Conservation (phyloP, 1,284 basidiomycete species). For the Stygiomarasmius scandens region DNA sequence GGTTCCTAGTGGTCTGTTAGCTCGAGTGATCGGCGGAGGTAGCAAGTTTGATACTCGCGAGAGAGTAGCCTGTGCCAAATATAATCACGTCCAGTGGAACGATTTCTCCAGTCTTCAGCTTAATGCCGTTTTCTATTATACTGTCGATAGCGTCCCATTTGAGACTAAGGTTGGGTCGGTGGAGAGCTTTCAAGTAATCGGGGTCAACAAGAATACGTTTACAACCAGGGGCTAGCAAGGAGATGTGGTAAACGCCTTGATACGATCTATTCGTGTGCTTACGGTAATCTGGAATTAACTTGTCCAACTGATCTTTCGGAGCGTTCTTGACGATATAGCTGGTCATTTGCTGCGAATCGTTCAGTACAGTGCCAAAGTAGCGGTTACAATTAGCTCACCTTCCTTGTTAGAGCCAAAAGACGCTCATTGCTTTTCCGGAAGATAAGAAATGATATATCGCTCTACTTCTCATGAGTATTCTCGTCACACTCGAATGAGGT, state of each 20-base stretch:
- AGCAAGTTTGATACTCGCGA: slow-evolving; percentile 33
- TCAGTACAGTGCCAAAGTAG: background rate
- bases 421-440: slow-evolving; percentile 41
- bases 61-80: slow-evolving; percentile 51
- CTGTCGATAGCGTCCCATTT: slow-evolving; percentile 46
- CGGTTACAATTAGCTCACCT: slow-evolving; percentile 25
- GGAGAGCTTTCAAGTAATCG: slow-evolving; percentile 51
- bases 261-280: slow-evolving; percentile 18
- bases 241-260: background rate
- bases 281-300: slow-evolving; percentile 54
- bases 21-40: background rate
- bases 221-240: slow-evolving; percentile 48
- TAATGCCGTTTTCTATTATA: slow-evolving; percentile 46
- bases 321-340: slow-evolving; percentile 47
- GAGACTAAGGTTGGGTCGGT: slow-evolving; percentile 54
- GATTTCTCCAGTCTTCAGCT: slow-evolving; percentile 49
- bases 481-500: background rate
- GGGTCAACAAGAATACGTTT: slow-evolving; percentile 60
- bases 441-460: slow-evolving; percentile 36
- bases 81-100: slow-evolving; percentile 54
- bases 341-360: slow-evolving; percentile 34
- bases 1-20: slow-evolving; percentile 29
- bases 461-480: slow-evolving; percentile 23
- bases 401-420: slow-evolving; percentile 28
- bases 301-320: slow-evolving; percentile 45